Conservation (phyloP, 1,284 basidiomycete genomes). For the Irpex sp. region DNA sequence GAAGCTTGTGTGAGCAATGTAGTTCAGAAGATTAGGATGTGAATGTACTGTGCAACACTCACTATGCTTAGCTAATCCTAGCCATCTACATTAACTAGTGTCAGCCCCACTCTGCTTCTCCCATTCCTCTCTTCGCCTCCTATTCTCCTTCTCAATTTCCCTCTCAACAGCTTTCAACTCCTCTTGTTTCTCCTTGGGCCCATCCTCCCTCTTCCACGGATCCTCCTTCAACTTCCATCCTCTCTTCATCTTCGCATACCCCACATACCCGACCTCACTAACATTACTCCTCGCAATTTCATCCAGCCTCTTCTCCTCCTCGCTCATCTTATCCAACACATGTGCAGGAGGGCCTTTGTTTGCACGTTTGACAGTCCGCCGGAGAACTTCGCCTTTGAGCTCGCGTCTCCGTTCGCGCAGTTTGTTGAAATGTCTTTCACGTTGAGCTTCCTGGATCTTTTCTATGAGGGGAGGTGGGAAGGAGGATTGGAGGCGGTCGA, state of each 20-base stretch:
- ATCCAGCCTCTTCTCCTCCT: slow-evolving; percentile 41
- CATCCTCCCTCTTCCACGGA: slow-evolving; percentile 42
- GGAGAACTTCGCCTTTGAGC: slow-evolving; percentile 53
- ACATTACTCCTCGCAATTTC: slow-evolving; percentile 40
- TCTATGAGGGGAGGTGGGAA: slow-evolving; percentile 47
- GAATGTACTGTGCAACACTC: no score
- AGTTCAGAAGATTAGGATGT: no score
- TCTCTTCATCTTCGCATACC: slow-evolving; percentile 42
- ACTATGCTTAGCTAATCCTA: no score
- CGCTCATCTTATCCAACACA: slow-evolving; percentile 48
- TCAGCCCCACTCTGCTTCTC: not conserved
- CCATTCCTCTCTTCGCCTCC: slow-evolving; percentile 9
- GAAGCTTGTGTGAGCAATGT: no score
- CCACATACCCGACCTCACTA: slow-evolving; percentile 65
- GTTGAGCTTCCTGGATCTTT: slow-evolving; percentile 49
- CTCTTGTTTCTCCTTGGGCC: slow-evolving; percentile 31
- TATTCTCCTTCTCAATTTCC: slow-evolving; percentile 30
- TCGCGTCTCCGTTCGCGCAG: slow-evolving; percentile 57
- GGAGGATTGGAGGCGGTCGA: slow-evolving; percentile 35
- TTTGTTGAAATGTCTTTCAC: slow-evolving; percentile 57
- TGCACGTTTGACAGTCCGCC: slow-evolving; percentile 41
- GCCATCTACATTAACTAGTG: no score
- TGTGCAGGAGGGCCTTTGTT: slow-evolving; percentile 59
- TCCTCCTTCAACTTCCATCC: slow-evolving; percentile 47
- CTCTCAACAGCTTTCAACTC: slow-evolving; percentile 34